These are phyloP conservation scores for Malus sieversii DNA, from an alignment of 306 rosid genomes.

Conservation along the genomic window DNA sequence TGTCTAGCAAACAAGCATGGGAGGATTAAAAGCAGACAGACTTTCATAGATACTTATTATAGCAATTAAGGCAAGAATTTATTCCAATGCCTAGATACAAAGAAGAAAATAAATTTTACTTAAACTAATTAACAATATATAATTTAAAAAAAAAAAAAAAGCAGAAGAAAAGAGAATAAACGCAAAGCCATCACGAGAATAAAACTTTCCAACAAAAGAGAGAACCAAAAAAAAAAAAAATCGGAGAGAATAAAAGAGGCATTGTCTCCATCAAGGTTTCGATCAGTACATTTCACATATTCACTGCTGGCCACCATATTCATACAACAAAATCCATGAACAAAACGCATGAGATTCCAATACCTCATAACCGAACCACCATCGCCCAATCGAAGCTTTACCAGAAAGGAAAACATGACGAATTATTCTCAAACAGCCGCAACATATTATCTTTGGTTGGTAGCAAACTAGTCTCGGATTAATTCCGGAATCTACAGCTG, in stretches of 20 bases:
- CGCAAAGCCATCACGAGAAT: slow-evolving; percentile 21
- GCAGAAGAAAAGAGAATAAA: slow-evolving; percentile 9
- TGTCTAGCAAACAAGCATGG: slow-evolving; percentile 1
- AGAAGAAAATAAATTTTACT: slow-evolving; percentile 5
- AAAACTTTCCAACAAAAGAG: background rate
- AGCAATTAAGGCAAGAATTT: slow-evolving; percentile 45
- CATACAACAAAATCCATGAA: slow-evolving; percentile 34
- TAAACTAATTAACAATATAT: slow-evolving; percentile 10
- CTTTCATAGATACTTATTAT: slow-evolving; percentile 35
- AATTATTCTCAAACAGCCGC: slow-evolving; percentile 66
- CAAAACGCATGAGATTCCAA: slow-evolving; percentile 49
- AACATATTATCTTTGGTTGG: slow-evolving; percentile 50
- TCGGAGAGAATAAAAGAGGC: slow-evolving; percentile 37
- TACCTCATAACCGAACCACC: slow-evolving; percentile 41
- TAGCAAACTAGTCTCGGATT: slow-evolving; percentile 40
- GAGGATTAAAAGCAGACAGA: slow-evolving; percentile 26
- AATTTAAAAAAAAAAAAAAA: slow-evolving; percentile 3
- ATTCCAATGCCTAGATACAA: slow-evolving; percentile 46
- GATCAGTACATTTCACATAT: slow-evolving; percentile 53
- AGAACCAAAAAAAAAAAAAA: slow-evolving; percentile 7
- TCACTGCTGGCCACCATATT: slow-evolving; percentile 58
- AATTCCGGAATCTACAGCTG: slow-evolving; percentile 49
- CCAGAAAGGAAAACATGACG: slow-evolving; percentile 38
- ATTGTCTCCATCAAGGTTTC: slow-evolving; percentile 57
- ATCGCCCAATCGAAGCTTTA: slow-evolving; percentile 36